A percentile compares a stretch with the other conserved stretches of the same genome.
phyloP scores from a whole-genome alignment of 78 protist genomes.

The Dictyostelium intermedium region DNA sequence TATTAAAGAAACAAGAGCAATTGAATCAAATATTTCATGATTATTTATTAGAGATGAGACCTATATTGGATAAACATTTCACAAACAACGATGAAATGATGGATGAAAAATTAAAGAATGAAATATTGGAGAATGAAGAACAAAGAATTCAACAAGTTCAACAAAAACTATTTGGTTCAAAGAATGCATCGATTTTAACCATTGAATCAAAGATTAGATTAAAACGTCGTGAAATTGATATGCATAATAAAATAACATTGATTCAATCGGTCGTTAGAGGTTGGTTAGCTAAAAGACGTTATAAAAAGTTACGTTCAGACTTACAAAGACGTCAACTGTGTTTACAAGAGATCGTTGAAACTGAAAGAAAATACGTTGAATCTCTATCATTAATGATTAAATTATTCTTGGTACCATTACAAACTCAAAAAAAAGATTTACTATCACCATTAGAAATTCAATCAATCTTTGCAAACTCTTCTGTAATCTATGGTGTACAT shows the following conservation, averaged over 20 bases:
- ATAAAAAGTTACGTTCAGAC: background rate
- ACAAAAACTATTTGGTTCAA: constrained; percentile 36
- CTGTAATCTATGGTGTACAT: constrained; percentile 46
- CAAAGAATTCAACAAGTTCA: background rate
- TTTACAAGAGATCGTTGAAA: constrained; percentile 28
- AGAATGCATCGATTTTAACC: constrained; percentile 45
- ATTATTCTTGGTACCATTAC: constrained; percentile 41
- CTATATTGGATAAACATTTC: constrained; percentile 21
- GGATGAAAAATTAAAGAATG: background rate
- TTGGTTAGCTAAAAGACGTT: constrained; percentile 42
- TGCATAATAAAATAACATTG: constrained; percentile 58
- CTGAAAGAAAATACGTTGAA: constrained; percentile 43
- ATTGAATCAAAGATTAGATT: constrained; percentile 5
- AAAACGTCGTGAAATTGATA: constrained; percentile 25
- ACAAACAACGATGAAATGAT: background rate
- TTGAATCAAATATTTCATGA: constrained; percentile 11
- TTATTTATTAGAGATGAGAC: constrained; percentile 38
- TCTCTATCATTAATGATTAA: constrained; percentile 13
- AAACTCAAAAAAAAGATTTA: constrained; percentile 35
- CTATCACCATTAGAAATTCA: background rate
- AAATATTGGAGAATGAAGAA: constrained; percentile 12
- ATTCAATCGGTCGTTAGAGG: constrained; percentile 55
- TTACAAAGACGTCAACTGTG: constrained; percentile 10
- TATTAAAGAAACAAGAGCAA: constrained; percentile 4
- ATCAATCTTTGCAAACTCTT: constrained; percentile 40